These are phyloP conservation scores for Polytrichum commune DNA, from an alignment of 225 moss, liverwort and hornwort species.

Conservation along the genomic window DNA sequence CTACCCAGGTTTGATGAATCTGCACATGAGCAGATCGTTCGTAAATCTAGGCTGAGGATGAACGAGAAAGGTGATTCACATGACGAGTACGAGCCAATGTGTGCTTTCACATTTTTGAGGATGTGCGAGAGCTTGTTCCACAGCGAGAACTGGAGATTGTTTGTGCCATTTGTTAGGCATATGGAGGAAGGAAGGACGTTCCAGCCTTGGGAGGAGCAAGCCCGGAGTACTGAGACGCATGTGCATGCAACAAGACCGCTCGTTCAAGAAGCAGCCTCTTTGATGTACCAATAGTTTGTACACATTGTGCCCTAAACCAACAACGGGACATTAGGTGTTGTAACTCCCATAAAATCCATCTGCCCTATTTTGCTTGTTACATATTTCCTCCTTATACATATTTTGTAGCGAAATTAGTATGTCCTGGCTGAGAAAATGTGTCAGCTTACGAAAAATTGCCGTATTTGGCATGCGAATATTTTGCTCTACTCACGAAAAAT, in stretches of 20 bases:
- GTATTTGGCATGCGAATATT: constrained; percentile 29
- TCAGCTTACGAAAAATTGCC: constrained; percentile 35
- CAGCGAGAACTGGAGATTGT: constrained; percentile 72
- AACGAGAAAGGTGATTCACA: constrained; percentile 31
- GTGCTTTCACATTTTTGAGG: constrained; percentile 69
- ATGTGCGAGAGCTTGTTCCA: constrained; percentile 70
- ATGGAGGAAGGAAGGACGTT: constrained; percentile 79
- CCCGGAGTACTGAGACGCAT: constrained; percentile 47
- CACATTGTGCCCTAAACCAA: background rate
- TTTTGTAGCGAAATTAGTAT: constrained; percentile 21
- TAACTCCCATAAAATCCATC: constrained; percentile 24
- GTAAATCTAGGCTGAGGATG: constrained; percentile 59
- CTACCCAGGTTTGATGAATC: constrained; percentile 65
- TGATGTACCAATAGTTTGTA: constrained; percentile 59
- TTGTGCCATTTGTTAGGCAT: constrained; percentile 75
- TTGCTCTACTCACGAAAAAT: constrained; percentile 18
- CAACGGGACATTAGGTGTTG: constrained; percentile 9
- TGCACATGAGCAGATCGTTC: constrained; percentile 72
- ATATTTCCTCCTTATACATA: constrained; percentile 37
- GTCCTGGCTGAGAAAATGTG: constrained; percentile 1
- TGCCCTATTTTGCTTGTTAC: constrained; percentile 32
- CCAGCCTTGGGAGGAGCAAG: constrained; percentile 74
- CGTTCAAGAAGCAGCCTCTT: constrained; percentile 61
- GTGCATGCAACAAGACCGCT: constrained; percentile 54
- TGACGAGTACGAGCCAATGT: constrained; percentile 62